These are phyloP conservation scores for Saturnispora dispora DNA, from an alignment of 805 yeast genomes.

Conservation along the genomic window DNA sequence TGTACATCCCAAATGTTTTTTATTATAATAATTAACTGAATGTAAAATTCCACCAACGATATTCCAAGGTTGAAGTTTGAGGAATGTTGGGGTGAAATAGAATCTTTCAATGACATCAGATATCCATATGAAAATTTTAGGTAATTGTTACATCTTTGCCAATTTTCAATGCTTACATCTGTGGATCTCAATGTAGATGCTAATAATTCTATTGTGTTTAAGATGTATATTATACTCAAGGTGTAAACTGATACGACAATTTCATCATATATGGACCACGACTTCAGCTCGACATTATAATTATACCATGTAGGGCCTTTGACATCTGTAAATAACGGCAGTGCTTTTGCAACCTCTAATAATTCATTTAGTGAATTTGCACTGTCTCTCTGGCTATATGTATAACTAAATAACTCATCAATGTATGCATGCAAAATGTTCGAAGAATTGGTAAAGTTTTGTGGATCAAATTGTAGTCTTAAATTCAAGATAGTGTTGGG, in stretches of 20 bases:
- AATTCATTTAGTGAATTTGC: conserved; percentile 11
- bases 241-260: conserved; percentile 15
- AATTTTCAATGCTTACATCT: conserved; percentile 11
- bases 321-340: background rate
- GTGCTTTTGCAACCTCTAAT: background rate
- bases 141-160: conserved; percentile 20
- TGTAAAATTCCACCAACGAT: conserved; percentile 15
- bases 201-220: conserved; percentile 14
- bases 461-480: conserved; percentile 13
- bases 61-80: conserved; percentile 10
- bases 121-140: conserved; percentile 17
- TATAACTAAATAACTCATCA: conserved; percentile 16
- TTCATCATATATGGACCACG: conserved; percentile 19
- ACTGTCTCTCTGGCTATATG: background rate
- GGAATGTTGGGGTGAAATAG: conserved; percentile 5
- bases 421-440: conserved; percentile 20
- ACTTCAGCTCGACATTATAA: conserved; percentile 1
- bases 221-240: conserved; percentile 13
- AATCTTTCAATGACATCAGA: conserved; percentile 12
- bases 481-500: conserved; percentile 13
- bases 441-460: conserved; percentile 19
- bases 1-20: conserved; percentile 16
- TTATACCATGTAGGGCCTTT: conserved; percentile 12
- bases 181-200: conserved; percentile 5
- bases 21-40: conserved; percentile 20